These are phyloP conservation scores for Yamadazyma sp. DNA, from an alignment of 805 yeast genomes.

Conservation along the genomic window DNA sequence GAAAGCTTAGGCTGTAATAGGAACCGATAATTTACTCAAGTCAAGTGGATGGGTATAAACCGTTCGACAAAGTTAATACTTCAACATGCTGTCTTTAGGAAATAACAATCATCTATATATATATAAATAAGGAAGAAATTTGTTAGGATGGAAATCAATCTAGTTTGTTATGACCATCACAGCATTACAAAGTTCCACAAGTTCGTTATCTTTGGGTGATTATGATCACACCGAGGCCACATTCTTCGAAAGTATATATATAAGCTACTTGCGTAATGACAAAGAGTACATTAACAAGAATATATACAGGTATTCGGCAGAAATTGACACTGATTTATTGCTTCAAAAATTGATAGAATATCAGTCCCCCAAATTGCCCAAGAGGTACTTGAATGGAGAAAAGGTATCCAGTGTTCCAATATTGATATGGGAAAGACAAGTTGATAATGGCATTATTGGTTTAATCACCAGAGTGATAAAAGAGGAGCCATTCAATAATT, in stretches of 20 bases:
- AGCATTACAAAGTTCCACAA: conserved; percentile 8
- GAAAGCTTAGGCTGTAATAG: no score
- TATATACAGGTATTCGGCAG: conserved; percentile 6
- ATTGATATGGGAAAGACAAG: conserved; percentile 23
- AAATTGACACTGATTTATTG: conserved; percentile 1
- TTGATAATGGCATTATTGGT: conserved; percentile 23
- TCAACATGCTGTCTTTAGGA: background rate
- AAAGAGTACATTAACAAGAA: conserved; percentile 4
- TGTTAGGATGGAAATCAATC: background rate
- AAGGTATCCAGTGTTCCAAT: conserved; percentile 3
- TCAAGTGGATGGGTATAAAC: no score
- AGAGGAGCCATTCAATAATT: conserved; percentile 26
- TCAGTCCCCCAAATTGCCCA: no score
- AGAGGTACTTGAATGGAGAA: conserved; percentile 1
- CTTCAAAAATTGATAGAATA: background rate
- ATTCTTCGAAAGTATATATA: conserved; percentile 12
- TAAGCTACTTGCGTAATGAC: conserved; percentile 13
- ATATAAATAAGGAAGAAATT: background rate
- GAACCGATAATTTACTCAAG: no score
- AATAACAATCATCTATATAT: background rate
- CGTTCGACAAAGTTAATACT: no score
- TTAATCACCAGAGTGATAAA: conserved; percentile 27
- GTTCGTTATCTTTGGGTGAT: conserved; percentile 10
- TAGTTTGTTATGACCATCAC: conserved; percentile 5
- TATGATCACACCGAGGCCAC: conserved; percentile 3